Base-by-base conservation (phyloP, 2,329 filamentous ascomycete species). In the Clarireedia homoeocarpa region DNA sequence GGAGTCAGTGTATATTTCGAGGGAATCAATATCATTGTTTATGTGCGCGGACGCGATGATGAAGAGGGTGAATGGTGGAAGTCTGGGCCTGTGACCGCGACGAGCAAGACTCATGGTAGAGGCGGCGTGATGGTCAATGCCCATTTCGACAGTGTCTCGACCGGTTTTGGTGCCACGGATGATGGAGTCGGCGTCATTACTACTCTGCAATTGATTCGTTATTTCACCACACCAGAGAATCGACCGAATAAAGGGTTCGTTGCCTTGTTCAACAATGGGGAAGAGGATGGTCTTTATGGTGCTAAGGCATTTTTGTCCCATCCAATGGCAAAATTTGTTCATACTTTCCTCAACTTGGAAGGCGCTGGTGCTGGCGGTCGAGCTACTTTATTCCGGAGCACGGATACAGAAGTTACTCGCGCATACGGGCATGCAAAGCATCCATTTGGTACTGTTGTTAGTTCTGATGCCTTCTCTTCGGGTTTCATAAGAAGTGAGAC, bases 281-380 rank as follows among this genome's bases (percentile, higher is more conserved):
- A 99, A 68, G 94, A 99, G 69, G 92, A 97, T 66, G 94, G 85
- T 38, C 75, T 97, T 10, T 89, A 95, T 62, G 94, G 94, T 1
- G 91, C 92, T 6, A 82, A 83, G 58, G 91, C 88, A 5, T 96
- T 95, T 67, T 85, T 88, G 27, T 84, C 90, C 62, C 90, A 91
- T 69, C 88, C 91, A 0, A 77, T 96, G 60, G 83, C 89, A 10
- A 83, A 82, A 52, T 88, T 95, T 56, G 81, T 89, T 9, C 88
- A 91, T 67, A 90, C 89, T 0, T 97, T 99, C 68, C 75, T 97
- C 62, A 99, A 99, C 64, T 81, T 99, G 15, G 94, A 99, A 71
- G 94, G 94, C 12, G 92, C 92, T 42, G 94, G 92, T 50, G 92
- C 92, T 12, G 94, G 94, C 10, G 91, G 92, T 0, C 81, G 90